Evolutionary conservation across 2,329 filamentous ascomycete species (phyloP), one percentile per base, ranked within the genome.

Genomic region (Teratosphaeria pseudoeucalypti): DNA sequence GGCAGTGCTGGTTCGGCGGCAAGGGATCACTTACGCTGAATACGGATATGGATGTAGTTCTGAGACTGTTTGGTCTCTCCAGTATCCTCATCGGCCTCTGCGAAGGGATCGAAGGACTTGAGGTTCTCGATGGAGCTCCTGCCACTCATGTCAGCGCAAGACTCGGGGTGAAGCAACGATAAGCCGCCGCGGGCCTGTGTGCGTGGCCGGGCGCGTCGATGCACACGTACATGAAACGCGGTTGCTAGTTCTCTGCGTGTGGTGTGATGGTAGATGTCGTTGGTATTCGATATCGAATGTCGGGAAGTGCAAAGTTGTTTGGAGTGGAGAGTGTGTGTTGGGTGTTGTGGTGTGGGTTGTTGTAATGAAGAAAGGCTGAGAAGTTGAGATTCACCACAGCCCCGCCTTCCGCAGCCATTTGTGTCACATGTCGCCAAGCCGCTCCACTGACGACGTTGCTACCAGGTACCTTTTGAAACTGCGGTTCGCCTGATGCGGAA

Each of bases 11-110:
- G 19, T 23, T 7, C n/a, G 53, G 37, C 37, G 37, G 37, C 26
- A 52, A 27, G 29, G 39, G 61, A 34, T 58, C 37, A 86, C 88
- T 74, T 86, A 97, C 92, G 94, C 78, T 99, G 94, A 77, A 97
- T 97, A 80, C 94, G 92, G 79, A 99, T 97, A 82, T 97, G 94
- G 78, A 97, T 96, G 78, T 96, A 96, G 80, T 95, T 95, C 81
- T 95, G 90, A 77, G 89, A 86, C 83, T 94, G 89, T 81, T 94
- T 94, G 77, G 86, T 88, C 81, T 95, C 89, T 83, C 91, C 92
- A 78, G 88, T 91, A 79, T 95, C 92, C 87, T 96, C 92, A 90
- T 96, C 94, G 86, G 92, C 94, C 90, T 97, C 94, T 88, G 94
- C 94, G 90, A 99, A 99, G 88, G 94, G 94, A 88, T 99, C 94